Evolutionary conservation across 78 protist species (phyloP).

Genomic region (Salpingoeca rosetta): DNA sequence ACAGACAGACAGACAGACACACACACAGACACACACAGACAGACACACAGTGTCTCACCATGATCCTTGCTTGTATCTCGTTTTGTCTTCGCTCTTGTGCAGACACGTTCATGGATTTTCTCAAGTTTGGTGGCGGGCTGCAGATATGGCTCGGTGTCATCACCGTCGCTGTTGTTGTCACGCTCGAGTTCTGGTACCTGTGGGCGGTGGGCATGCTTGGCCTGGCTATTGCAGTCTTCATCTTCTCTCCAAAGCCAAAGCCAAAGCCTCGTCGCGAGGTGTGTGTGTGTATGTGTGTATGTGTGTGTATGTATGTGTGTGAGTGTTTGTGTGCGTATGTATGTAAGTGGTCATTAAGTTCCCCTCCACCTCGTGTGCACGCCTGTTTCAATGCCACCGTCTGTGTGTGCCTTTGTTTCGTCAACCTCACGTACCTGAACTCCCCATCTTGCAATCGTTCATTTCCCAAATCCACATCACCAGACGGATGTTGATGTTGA

Average conservation of each 20-base stretch:
- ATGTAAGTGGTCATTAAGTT: no score
- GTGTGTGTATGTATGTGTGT: no score
- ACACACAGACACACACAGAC: no score
- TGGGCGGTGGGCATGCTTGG: not conserved
- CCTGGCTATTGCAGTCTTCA: not conserved
- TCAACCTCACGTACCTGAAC: no score
- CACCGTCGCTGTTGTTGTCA: not conserved
- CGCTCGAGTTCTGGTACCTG: not conserved
- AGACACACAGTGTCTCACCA: not conserved
- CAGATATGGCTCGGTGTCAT: not conserved
- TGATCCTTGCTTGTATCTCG: not conserved
- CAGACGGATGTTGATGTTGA: not conserved
- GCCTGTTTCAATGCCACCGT: not conserved
- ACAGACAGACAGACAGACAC: no score
- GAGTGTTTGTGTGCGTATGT: no score
- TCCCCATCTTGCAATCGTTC: no score
- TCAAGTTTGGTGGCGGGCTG: slow-evolving; percentile 20
- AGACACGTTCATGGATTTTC: slow-evolving; percentile 16
- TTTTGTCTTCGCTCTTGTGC: not conserved
- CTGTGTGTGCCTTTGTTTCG: not conserved
- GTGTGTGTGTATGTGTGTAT: not conserved
- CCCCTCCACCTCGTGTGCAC: not conserved
- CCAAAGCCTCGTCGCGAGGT: not conserved
- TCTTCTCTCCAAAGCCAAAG: not conserved
- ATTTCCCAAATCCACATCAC: no score